Conservation (phyloP, 768 basidiomycete species). For the Mycena belliarum region DNA sequence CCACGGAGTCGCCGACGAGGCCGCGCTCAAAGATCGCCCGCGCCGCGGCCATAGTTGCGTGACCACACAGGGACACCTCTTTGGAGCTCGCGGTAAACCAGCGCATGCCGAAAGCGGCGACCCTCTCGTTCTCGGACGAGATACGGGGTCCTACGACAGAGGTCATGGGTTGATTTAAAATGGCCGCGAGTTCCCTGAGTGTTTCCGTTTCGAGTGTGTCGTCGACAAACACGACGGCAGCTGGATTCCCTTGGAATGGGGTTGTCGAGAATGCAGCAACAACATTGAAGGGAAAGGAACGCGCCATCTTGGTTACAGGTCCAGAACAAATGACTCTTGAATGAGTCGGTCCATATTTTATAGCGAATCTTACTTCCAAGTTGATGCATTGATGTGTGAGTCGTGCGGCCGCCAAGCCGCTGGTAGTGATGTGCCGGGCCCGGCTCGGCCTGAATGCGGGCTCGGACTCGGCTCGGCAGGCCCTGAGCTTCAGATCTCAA, state of each 20-base stretch:
- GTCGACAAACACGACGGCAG: conserved; percentile 41
- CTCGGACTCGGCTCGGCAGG: too few relatives aligned
- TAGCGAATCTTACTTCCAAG: background rate
- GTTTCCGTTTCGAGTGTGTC: conserved; percentile 26
- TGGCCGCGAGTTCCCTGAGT: conserved; percentile 38
- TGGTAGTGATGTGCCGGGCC: too few relatives aligned
- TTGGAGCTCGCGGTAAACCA: conserved; percentile 34
- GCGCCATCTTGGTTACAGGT: background rate
- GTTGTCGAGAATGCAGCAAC: conserved; percentile 46
- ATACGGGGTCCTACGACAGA: conserved; percentile 32
- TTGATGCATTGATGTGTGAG: too few relatives aligned
- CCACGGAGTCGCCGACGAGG: conserved; percentile 27
- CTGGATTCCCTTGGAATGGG: conserved; percentile 47
- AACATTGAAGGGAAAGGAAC: conserved; percentile 34
- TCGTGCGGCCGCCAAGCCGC: too few relatives aligned
- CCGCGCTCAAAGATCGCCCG: conserved; percentile 39
- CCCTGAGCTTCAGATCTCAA: too few relatives aligned
- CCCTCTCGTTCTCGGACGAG: conserved; percentile 23
- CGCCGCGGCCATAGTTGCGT: conserved; percentile 43
- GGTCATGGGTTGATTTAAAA: conserved; percentile 48
- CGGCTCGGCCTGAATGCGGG: too few relatives aligned
- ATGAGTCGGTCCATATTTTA: background rate
- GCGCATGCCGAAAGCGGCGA: conserved; percentile 37
- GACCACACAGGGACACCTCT: conserved; percentile 29
- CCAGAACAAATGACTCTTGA: background rate